phyloP scores from a whole-genome alignment of 352 stramenopile species.

The Phytopythium delawarense region DNA sequence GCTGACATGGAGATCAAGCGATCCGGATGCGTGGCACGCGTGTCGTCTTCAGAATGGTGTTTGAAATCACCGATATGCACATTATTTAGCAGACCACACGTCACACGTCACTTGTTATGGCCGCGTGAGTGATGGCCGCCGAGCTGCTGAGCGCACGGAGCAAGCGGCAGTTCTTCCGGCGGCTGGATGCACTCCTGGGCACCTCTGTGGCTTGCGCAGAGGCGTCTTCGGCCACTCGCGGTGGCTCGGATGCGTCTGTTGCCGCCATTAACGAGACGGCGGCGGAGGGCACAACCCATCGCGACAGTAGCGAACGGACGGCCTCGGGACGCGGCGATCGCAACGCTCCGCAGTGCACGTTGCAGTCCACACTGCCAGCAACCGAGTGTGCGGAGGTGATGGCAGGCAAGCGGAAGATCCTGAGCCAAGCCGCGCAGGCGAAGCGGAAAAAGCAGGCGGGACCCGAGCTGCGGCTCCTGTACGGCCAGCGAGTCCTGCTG shows the following conservation, averaged over 20 bases:
- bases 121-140: slow-evolving; percentile 19
- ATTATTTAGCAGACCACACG: too few relatives aligned
- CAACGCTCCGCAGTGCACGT: background rate
- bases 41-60: too few relatives aligned
- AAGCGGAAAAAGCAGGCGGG: slow-evolving; percentile 20
- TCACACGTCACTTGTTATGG: too few relatives aligned
- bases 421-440: background rate
- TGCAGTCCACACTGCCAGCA: background rate
- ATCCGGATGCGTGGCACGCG: too few relatives aligned
- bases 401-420: slow-evolving; percentile 3
- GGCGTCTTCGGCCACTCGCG: slow-evolving; percentile 6
- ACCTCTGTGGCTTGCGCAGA: background rate
- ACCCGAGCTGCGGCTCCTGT: slow-evolving; percentile 5
- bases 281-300: background rate
- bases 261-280: slow-evolving; percentile 8
- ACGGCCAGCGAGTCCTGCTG: slow-evolving; percentile 39
- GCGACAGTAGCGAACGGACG: background rate
- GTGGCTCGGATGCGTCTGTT: background rate
- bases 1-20: background rate
- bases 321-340: background rate
- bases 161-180: slow-evolving; percentile 44
- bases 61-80: too few relatives aligned
- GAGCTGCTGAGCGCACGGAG: slow-evolving; percentile 30
- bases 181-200: slow-evolving; percentile 36
- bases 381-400: background rate